phyloP scores from a whole-genome alignment of 2,329 filamentous ascomycete species.

The Sordariomycetes sp. region DNA sequence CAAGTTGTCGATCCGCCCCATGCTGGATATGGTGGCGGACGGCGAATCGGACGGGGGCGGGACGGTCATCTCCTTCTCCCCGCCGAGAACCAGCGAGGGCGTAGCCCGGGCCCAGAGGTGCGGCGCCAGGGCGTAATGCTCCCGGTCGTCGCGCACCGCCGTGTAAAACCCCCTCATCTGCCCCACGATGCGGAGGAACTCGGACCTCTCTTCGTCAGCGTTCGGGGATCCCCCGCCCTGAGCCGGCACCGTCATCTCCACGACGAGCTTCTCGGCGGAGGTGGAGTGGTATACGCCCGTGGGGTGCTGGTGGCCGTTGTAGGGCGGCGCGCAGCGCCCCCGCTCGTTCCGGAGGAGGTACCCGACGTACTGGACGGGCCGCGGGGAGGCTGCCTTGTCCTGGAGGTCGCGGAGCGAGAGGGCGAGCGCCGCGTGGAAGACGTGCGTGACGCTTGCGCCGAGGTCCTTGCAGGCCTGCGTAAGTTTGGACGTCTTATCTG shows the following conservation, averaged over 20 bases:
- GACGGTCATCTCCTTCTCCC: neutral
- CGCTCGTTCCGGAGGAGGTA: constrained; percentile 22
- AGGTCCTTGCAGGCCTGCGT: constrained; percentile 9
- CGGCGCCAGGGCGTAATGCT: constrained; percentile 16
- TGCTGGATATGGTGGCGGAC: constrained; percentile 20
- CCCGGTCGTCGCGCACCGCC: constrained; percentile 15
- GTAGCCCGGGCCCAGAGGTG: constrained; percentile 11
- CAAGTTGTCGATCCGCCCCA: constrained; percentile 22
- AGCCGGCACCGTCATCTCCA: constrained; percentile 13
- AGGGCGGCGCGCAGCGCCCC: constrained; percentile 12
- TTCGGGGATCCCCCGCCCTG: neutral
- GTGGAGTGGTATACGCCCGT: constrained; percentile 19
- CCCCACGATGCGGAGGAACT: constrained; percentile 14
- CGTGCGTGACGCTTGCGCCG: constrained; percentile 17
- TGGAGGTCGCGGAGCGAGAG: constrained; percentile 17
- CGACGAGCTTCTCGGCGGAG: constrained; percentile 13
- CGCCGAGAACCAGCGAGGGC: constrained; percentile 3
- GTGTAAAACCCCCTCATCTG: constrained; percentile 17
- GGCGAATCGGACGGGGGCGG: constrained; percentile 3
- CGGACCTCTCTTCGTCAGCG: neutral
- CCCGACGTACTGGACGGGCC: constrained; percentile 14
- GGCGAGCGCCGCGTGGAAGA: constrained; percentile 20
- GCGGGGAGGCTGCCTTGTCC: neutral
- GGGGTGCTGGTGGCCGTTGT: constrained; percentile 12
- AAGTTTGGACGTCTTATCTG: constrained; percentile 10